phyloP scores from a whole-genome alignment of 1,284 basidiomycete genomes.

The Fistulinella cinereoalba region DNA sequence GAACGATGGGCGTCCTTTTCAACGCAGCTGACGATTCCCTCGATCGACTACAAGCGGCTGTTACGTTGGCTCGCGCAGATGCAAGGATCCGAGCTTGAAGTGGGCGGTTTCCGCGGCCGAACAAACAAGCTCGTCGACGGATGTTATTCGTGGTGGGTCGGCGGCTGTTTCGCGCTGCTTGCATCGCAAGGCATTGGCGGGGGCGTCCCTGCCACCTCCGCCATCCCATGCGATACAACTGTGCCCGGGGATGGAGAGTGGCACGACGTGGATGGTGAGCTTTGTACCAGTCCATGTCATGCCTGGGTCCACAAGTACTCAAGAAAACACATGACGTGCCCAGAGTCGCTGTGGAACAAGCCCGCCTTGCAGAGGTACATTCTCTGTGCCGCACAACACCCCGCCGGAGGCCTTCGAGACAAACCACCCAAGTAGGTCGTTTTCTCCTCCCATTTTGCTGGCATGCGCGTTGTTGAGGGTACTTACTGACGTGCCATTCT shows the following conservation, averaged over 20 bases:
- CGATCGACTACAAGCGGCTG: constrained; percentile 61
- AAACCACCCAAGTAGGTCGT: constrained; percentile 83
- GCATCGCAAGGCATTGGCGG: constrained; percentile 60
- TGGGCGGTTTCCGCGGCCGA: constrained; percentile 91
- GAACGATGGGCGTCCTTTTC: too few relatives aligned
- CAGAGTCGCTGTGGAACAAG: constrained; percentile 56
- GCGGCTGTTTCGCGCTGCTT: constrained; percentile 82
- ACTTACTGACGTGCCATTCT: background rate
- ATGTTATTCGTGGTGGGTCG: constrained; percentile 99
- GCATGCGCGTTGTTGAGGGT: too few relatives aligned
- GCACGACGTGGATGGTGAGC: constrained; percentile 64
- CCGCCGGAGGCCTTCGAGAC: constrained; percentile 85
- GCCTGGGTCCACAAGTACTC: background rate
- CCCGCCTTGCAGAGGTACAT: constrained; percentile 87
- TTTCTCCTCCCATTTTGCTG: background rate
- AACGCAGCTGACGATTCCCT: constrained; percentile 34
- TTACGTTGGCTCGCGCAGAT: constrained; percentile 84
- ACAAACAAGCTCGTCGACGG: constrained; percentile 99
- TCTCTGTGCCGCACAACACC: constrained; percentile 81
- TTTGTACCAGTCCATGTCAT: background rate
- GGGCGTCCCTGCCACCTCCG: constrained; percentile 22
- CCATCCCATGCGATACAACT: constrained; percentile 12
- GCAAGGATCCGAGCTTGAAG: constrained; percentile 82
- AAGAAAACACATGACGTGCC: too few relatives aligned
- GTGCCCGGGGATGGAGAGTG: constrained; percentile 40